Percentiles rank a stretch among this genome's conserved stretches.
phyloP scores from a whole-genome alignment of 306 rosid genomes.

The Vicia faba region DNA sequence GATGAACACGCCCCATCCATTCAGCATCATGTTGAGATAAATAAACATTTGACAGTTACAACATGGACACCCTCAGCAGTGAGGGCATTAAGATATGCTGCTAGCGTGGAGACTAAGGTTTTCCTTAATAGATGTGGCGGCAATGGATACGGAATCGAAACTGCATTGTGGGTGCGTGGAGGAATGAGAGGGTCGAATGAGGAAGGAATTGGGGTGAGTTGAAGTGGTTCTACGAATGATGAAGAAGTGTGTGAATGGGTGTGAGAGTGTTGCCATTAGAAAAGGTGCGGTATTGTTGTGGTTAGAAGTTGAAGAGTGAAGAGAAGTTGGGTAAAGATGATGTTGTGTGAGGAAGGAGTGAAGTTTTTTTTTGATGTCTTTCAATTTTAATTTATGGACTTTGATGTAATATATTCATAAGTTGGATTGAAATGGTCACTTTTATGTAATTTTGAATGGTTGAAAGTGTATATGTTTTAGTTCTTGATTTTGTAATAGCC shows the following conservation, averaged over 20 bases:
- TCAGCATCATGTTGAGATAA: conserved; percentile 99
- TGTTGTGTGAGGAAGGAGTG: conserved; percentile 6
- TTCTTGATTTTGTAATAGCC: no score
- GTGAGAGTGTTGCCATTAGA: conserved; percentile 55
- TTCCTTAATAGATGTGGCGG: conserved; percentile 56
- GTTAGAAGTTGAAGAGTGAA: not conserved
- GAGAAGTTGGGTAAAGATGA: not conserved
- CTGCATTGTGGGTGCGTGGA: conserved; percentile 43
- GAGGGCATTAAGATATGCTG: conserved; percentile 93
- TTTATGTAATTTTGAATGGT: no score
- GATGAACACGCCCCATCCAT: conserved; percentile 99
- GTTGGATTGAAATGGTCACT: no score
- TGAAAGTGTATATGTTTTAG: no score
- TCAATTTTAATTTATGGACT: no score
- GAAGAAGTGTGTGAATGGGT: conserved; percentile 31
- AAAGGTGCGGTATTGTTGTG: not conserved
- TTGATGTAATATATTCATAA: no score
- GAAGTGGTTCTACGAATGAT: conserved; percentile 38
- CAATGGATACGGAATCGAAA: conserved; percentile 25
- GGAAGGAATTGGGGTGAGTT: conserved; percentile 22
- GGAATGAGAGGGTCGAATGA: conserved; percentile 37
- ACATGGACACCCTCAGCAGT: conserved; percentile 96
- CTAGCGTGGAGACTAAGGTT: conserved; percentile 87
- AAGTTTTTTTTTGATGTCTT: no score
- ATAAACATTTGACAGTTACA: conserved; percentile 93